Base-by-base conservation (phyloP, 1,284 basidiomycete genomes). In the Leccinum laetum region DNA sequence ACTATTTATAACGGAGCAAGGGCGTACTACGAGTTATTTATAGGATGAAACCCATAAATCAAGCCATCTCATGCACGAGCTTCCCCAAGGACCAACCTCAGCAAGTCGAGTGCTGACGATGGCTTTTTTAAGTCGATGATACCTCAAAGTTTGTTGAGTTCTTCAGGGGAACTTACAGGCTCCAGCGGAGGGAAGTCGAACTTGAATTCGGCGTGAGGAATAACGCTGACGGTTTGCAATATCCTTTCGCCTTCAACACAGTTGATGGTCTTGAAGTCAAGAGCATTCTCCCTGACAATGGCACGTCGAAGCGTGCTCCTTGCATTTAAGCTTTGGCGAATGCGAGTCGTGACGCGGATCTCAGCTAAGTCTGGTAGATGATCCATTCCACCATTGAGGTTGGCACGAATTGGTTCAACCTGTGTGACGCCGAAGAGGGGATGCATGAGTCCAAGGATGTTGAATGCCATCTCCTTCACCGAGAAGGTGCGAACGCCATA, bases 381-480 rank as follows among this genome's bases (percentile, higher is more conserved):
- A 81, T 98, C 96, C 95, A 98, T 98, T 60, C 96, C 96, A 75
- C 96, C 96, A 74, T 96, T 98, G 68, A 98, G 83, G 77, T 99
- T 96, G 60, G 96, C 96, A 95, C 96, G 98, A 75, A 99, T 96
- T 7, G 98, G 97, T 78, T 99, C 97, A 64, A 99, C 96, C 79
- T 99, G 98, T n/a, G 97, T 98, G 75, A 99, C 96, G 78, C 96
- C 98, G 86, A 99, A 99, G 62, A 99, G 89, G 53, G 98, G 97
- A 78, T 99, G 98, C 95, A 99, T 98, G 58, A 97, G 86, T 71
- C 97, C 97, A 64, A 99, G 90, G 73, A 99, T 32, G 29, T 99
- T 99, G 89, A 99, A 99, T 3, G 97, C 96, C 97, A 99, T 99
- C 83, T 99, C 97, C 83, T 98, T 98, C 60, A 96, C 93, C 4